These are phyloP conservation scores for Bjerkandera adusta DNA, from an alignment of 1,284 basidiomycete species.

Conservation along the genomic window DNA sequence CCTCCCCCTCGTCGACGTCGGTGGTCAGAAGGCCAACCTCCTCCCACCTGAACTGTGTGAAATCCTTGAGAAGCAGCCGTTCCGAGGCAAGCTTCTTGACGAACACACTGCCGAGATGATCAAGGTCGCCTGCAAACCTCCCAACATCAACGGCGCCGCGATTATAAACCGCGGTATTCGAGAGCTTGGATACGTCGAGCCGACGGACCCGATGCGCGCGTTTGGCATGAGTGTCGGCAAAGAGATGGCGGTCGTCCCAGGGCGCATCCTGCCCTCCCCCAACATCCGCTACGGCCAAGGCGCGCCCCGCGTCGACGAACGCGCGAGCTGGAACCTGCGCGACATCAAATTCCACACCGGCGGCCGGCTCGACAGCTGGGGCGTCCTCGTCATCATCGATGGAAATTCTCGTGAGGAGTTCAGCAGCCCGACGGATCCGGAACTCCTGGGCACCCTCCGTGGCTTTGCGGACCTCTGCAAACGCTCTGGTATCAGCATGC, in stretches of 20 bases:
- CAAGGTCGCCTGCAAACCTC: slow-evolving; percentile 59
- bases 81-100: slow-evolving; percentile 65
- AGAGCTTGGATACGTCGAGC: slow-evolving; percentile 56
- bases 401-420: slow-evolving; percentile 55
- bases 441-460: slow-evolving; percentile 39
- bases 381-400: slow-evolving; percentile 53
- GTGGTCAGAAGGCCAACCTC: slow-evolving; percentile 46
- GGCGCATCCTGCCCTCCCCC: slow-evolving; percentile 61
- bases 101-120: slow-evolving; percentile 73
- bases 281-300: slow-evolving; percentile 53
- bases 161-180: slow-evolving; percentile 58
- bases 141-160: slow-evolving; percentile 58
- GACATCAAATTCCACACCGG: slow-evolving; percentile 60
- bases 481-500: slow-evolving; percentile 57
- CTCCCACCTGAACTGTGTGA: slow-evolving; percentile 71
- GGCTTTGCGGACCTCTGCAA: slow-evolving; percentile 58
- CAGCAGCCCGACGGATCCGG: slow-evolving; percentile 43
- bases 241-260: slow-evolving; percentile 74
- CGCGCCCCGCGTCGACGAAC: slow-evolving; percentile 47
- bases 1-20: slow-evolving; percentile 61
- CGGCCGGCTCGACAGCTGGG: slow-evolving; percentile 54
- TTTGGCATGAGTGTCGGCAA: slow-evolving; percentile 62
- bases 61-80: slow-evolving; percentile 67
- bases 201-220: slow-evolving; percentile 41
- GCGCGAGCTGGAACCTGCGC: slow-evolving; percentile 71